Base-by-base conservation (phyloP, 2,329 filamentous ascomycete species). In the Arthrobotrys iridis region DNA sequence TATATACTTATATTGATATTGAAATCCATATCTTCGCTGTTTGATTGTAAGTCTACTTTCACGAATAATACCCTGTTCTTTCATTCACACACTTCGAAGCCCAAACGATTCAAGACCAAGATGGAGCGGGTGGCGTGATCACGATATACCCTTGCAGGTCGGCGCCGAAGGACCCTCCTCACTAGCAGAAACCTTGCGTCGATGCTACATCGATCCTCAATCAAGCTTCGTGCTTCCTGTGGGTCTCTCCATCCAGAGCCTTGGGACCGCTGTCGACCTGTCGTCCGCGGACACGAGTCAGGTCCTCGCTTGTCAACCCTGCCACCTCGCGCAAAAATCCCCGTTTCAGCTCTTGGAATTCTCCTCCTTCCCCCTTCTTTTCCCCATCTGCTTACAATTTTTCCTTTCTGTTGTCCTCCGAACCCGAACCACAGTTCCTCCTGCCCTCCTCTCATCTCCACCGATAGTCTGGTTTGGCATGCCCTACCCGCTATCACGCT, bases 271-370 rank as follows among this genome's bases (percentile, higher is more conserved):
- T 30, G 60, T 37, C 55, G 15, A 55, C 15, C 37, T 30, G 18
- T 60, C 24, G 8, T 46, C 57, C 40, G 33, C 35, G 33, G 40
- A 48, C 70, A 66, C 62, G 70, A 74, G 70, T 74, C 70, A 74
- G 68, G 59, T 52, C 40, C 62, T 74, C 70, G 70, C 70, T 74
- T 74, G 63, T 60, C 18, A 62, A 60, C 65, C 65, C 57, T 70
- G 65, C 65, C 65, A 70, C 70, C 55, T 74, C 70, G 70, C 62
- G 60, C 52, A 74, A 74, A 74, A 74, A 74, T 65, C 62, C 68
- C 70, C 70, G 70, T 74, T 67, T 66, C 50, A 60, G 62, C 60
- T 62, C 65, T 70, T 70, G 65, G 65, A 62, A 62, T 62, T 58
- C 59, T 58, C 52, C 58, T 52, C 65, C 55, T 70, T 58, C 65